Evolutionary conservation across 140 eudicot species (phyloP), one percentile per base, ranked within the genome.

Genomic region (Senecio squalidus): DNA sequence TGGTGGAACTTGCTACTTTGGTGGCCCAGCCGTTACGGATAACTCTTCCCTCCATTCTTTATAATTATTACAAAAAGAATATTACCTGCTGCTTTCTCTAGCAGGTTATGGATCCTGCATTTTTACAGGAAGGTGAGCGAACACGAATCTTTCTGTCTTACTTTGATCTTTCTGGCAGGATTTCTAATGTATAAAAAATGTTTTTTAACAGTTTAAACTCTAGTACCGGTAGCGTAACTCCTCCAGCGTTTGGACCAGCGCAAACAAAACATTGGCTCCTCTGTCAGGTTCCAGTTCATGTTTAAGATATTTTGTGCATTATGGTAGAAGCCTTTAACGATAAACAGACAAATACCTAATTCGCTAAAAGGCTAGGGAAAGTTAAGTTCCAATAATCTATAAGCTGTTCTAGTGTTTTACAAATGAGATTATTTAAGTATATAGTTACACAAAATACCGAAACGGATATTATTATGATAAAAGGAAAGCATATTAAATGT

Each of bases 1-100:
- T 23, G 97, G 97, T 24, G 97, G 84, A 43, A 85, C 97, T 16
- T 85, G 97, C n/a, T 94, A 85, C 67, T 89, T 89, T 62, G 86
- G 80, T 76, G 94, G 95, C 44, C 68, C 95, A 2, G 97, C 93
- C 0, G 56, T 55, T 9, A 49, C 61, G 4, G 77, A 18, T 6
- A n/a, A 24, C 38, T 64, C 78, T 41, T 60, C 18, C 6, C 15
- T 1, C 39, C 17, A 20, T 48, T 6, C 11, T 58, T 31, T 28
- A 28, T 15, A 0, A 49, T 22, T 34, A 18, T 46, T 2, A 27
- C 21, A 20, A 27, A 21, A 3, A 0, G 7, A n/a, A n/a, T n/a
- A 46, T 20, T 10, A 18, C 4, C 5, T 57, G 30, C n/a, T 45
- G 6, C 48, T 29, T 16, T 67, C 14, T 46, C 58, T 63, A 51